Base-by-base conservation (phyloP, 2,329 filamentous ascomycete genomes). In the Trichoderma sp. region DNA sequence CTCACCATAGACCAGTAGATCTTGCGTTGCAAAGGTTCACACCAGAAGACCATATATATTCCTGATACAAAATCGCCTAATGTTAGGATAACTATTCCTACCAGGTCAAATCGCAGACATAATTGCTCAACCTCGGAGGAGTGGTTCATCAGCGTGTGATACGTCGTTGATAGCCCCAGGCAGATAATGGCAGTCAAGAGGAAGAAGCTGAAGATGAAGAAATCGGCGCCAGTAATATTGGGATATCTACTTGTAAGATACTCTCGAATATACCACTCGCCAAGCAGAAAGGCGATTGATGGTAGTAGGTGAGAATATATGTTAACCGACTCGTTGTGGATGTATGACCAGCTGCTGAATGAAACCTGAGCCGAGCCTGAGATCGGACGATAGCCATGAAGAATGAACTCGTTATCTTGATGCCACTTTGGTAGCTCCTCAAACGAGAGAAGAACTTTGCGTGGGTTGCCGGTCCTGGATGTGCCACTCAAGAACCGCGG, bases 1-100 rank as follows among this genome's bases (percentile, higher is more conserved):
- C 60, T 54, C 34, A 64, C 60, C 60, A 64, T 64, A 13, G 60
- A 64, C 60, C 60, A 64, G 60, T 64, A 64, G 8, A 64, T 64
- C 25, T 64, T 64, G 34, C 60, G 60, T 17, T 64, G 22, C 32
- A 34, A 25, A 54, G 60, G 60, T 5, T 64, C 60, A 42, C 60
- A 64, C 60, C 60, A 64, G 5, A 64, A 64, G 25, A 64, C 60
- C 60, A 64, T 64, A 48, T 64, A 64, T 22, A 64, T 64, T 22
- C 48, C 60, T 5, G 60, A 64, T 32, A 64, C 25, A 54, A 64
- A 64, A 34, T 64, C 60, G 6, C 60, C 60, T 12, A 64, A 13
- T 29, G 60, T 64, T 9, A 64, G 48, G 34, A 64, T 22, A 29
- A 64, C 60, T 29, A 64, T 64, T 4, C 60, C 60, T 7, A 64